These are phyloP conservation scores for Phaeosphaeria sp. DNA, from an alignment of 2,329 filamentous ascomycete genomes.

Conservation along the genomic window DNA sequence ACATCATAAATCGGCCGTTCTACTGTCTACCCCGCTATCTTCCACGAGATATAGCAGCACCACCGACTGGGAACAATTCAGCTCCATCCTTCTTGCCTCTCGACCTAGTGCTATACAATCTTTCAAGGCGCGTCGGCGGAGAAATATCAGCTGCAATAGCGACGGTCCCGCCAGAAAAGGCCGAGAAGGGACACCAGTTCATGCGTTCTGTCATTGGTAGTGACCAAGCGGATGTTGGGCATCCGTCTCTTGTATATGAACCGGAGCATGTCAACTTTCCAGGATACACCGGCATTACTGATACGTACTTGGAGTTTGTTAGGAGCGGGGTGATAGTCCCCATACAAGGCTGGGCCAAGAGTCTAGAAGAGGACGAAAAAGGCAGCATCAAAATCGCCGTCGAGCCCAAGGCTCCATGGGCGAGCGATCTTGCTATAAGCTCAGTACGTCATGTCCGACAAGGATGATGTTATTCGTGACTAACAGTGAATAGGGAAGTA, in stretches of 20 bases:
- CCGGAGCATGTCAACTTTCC: slow-evolving; percentile 57
- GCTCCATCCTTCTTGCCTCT: slow-evolving; percentile 71
- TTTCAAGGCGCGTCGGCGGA: slow-evolving; percentile 63
- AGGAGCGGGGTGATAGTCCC: slow-evolving; percentile 62
- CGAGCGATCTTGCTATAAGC: background rate
- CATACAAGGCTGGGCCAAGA: slow-evolving; percentile 44
- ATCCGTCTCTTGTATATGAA: slow-evolving; percentile 47
- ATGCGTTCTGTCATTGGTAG: slow-evolving; percentile 52
- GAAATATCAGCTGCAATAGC: slow-evolving; percentile 70
- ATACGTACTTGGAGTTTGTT: slow-evolving; percentile 77
- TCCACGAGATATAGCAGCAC: slow-evolving; percentile 38
- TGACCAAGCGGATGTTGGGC: slow-evolving; percentile 52
- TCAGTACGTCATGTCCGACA: background rate
- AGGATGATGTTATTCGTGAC: background rate
- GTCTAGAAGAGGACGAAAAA: slow-evolving; percentile 17
- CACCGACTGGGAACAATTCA: slow-evolving; percentile 43
- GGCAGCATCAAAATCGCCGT: slow-evolving; percentile 11
- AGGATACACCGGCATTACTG: slow-evolving; percentile 72
- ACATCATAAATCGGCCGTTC: slow-evolving; percentile 72
- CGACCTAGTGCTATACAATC: slow-evolving; percentile 75
- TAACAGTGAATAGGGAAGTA: background rate
- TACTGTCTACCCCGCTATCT: slow-evolving; percentile 71
- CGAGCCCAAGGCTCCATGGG: slow-evolving; percentile 7
- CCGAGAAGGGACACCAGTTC: slow-evolving; percentile 60
- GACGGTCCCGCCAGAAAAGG: slow-evolving; percentile 65